Percentiles rank a stretch among this genome's conserved stretches.
These are phyloP conservation scores for Gyrodon lividus DNA, from an alignment of 768 basidiomycete species.

Conservation along the genomic window DNA sequence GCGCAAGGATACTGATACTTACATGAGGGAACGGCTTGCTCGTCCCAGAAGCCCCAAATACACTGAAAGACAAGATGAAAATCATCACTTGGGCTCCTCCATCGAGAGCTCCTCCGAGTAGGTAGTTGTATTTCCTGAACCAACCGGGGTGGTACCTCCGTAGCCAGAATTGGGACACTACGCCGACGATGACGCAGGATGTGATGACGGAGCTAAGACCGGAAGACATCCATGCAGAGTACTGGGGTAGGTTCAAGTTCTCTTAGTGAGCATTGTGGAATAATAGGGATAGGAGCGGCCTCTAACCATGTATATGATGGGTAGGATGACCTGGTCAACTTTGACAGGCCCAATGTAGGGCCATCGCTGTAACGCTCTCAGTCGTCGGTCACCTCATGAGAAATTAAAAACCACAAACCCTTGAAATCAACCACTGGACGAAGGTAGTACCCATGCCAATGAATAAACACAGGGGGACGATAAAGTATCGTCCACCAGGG, in stretches of 20 bases:
- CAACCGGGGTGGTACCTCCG: constrained; percentile 58
- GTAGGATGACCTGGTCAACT: constrained; percentile 51
- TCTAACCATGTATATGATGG: constrained; percentile 52
- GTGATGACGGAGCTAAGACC: constrained; percentile 55
- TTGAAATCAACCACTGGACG: constrained; percentile 53
- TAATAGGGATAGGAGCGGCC: no score
- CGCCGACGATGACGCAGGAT: constrained; percentile 48
- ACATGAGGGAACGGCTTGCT: constrained; percentile 45
- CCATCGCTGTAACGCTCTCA: constrained; percentile 42
- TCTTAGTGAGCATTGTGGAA: not conserved
- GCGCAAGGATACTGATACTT: no score
- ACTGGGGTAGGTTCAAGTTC: constrained; percentile 27
- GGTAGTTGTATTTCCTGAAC: constrained; percentile 68
- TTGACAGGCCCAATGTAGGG: constrained; percentile 51
- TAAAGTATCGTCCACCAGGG: constrained; percentile 51
- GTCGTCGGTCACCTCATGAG: not conserved
- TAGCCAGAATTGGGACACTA: constrained; percentile 61
- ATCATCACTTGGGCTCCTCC: constrained; percentile 51
- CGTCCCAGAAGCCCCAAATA: constrained; percentile 50
- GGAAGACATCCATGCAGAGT: constrained; percentile 44
- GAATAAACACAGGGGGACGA: constrained; percentile 52
- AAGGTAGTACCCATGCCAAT: constrained; percentile 53
- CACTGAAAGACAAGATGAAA: constrained; percentile 49
- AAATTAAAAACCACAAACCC: constrained; percentile 32
- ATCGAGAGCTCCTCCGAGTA: constrained; percentile 36